A percentile compares a stretch with the other conserved stretches of the same genome.
phyloP scores from a whole-genome alignment of 805 yeast genomes.

The Lipomyces oligophaga region DNA sequence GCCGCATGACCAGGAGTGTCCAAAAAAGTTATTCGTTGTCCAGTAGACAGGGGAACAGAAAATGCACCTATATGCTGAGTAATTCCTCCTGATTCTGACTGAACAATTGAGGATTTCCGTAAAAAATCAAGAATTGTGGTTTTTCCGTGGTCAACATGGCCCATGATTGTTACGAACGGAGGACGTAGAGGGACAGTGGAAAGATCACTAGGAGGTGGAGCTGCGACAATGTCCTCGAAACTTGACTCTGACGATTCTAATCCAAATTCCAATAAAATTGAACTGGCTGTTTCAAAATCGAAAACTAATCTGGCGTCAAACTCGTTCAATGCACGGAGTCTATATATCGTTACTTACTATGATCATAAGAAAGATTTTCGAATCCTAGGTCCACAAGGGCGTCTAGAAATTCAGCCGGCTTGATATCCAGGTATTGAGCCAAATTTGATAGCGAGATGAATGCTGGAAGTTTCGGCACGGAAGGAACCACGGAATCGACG shows the following conservation, averaged over 20 bases:
- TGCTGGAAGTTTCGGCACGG: background rate
- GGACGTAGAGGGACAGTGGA: conserved; percentile 61
- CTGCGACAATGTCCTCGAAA: conserved; percentile 17
- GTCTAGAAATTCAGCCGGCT: conserved; percentile 55
- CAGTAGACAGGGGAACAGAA: conserved; percentile 68
- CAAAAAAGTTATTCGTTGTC: conserved; percentile 76
- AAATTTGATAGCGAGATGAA: conserved; percentile 68
- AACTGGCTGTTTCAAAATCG: conserved; percentile 78
- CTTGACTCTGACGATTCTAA: conserved; percentile 50
- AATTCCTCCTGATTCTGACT: conserved; percentile 89
- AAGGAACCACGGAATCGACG: too few relatives aligned
- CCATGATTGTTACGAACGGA: conserved; percentile 97
- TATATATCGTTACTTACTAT: conserved; percentile 51
- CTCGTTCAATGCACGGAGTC: background rate
- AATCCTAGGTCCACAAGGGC: conserved; percentile 70
- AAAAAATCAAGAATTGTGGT: conserved; percentile 87
- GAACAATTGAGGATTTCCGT: conserved; percentile 78
- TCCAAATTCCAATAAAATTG: conserved; percentile 87
- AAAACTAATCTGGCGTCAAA: conserved; percentile 41
- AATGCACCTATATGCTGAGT: conserved; percentile 99
- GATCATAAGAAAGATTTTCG: conserved; percentile 48
- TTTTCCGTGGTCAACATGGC: conserved; percentile 98
- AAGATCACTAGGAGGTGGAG: conserved; percentile 43
- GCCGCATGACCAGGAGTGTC: conserved; percentile 99
- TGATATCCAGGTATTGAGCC: conserved; percentile 64